Evolutionary conservation across 441 rosid species (phyloP).

Genomic region (Mallotus japonicus): DNA sequence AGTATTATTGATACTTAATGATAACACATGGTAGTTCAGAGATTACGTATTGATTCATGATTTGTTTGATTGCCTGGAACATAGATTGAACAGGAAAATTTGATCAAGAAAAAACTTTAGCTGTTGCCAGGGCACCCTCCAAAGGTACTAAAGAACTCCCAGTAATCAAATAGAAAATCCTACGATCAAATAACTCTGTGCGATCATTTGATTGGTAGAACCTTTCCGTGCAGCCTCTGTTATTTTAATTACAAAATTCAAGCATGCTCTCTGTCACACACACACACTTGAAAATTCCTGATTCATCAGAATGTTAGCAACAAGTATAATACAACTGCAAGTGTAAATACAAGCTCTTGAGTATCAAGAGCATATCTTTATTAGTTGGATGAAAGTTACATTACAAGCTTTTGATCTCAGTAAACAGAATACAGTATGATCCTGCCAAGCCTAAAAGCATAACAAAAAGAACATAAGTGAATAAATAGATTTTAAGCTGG

Average conservation of each 20-base stretch:
- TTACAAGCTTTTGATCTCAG: neutral
- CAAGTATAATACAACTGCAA: neutral
- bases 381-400: neutral
- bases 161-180: neutral
- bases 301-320: neutral
- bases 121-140: too few species aligned
- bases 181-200: neutral
- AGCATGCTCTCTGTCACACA: too few species aligned
- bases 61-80: too few species aligned
- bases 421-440: neutral
- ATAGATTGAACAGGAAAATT: too few species aligned
- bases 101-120: too few species aligned
- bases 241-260: too few species aligned
- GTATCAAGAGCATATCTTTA: neutral
- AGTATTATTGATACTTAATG: too few species aligned
- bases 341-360: neutral
- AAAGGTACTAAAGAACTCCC: too few species aligned
- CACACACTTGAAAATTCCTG: neutral
- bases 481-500: neutral
- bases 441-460: neutral
- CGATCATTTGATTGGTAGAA: neutral
- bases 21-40: too few species aligned
- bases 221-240: neutral
- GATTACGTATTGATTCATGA: too few species aligned
- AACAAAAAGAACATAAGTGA: neutral